phyloP scores from a whole-genome alignment of 495 filamentous ascomycete species.

The Elasticomyces elasticus region DNA sequence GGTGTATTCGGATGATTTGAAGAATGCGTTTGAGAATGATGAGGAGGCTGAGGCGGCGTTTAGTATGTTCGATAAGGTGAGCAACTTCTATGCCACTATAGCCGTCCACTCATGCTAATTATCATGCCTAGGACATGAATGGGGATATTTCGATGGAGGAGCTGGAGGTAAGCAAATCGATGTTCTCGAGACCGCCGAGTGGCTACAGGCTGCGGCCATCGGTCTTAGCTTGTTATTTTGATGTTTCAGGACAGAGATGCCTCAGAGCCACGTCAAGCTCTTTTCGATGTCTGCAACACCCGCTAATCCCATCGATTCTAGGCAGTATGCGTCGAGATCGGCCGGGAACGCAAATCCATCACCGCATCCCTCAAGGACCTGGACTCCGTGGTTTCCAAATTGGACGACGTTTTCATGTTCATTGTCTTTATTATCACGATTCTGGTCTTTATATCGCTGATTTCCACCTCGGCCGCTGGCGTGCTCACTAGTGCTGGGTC shows the following conservation, averaged over 20 bases:
- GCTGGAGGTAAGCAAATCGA: too few relatives aligned
- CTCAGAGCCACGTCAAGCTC: too few relatives aligned
- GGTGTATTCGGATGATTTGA: constrained; percentile 65
- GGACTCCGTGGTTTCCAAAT: constrained; percentile 86
- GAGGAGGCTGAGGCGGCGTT: constrained; percentile 92
- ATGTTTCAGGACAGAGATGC: too few relatives aligned
- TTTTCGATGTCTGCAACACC: too few relatives aligned
- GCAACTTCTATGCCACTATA: too few relatives aligned
- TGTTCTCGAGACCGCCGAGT: too few relatives aligned
- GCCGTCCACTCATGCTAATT: too few relatives aligned
- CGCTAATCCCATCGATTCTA: too few relatives aligned
- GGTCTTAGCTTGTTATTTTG: too few relatives aligned
- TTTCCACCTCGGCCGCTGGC: constrained; percentile 77
- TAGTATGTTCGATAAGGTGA: constrained; percentile 88
- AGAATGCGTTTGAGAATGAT: constrained; percentile 66
- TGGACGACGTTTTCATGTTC: constrained; percentile 80
- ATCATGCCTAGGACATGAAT: constrained; percentile 91
- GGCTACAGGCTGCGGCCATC: too few relatives aligned
- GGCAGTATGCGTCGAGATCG: constrained; percentile 89
- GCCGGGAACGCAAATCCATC: constrained; percentile 89
- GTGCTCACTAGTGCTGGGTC: constrained; percentile 84
- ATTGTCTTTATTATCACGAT: constrained; percentile 68
- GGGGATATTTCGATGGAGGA: constrained; percentile 96
- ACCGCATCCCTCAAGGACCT: constrained; percentile 89
- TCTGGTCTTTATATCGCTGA: constrained; percentile 77